Base-by-base conservation (phyloP, 2,329 filamentous ascomycete species). In the Dactylellina haptotyla region DNA sequence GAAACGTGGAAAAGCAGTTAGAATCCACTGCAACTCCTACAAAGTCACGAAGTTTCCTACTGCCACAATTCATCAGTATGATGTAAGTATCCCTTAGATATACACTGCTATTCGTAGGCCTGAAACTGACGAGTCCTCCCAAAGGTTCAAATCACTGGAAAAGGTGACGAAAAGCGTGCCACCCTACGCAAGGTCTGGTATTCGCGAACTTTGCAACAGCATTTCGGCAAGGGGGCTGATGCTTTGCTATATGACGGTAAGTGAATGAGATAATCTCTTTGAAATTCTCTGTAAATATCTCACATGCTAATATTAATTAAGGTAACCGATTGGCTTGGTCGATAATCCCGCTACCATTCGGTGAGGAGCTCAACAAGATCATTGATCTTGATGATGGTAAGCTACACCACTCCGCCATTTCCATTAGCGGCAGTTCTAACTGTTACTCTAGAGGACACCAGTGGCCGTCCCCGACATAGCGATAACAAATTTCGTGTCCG, bases 291-390 rank as follows among this genome's bases (percentile, higher is more conserved):
- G 10, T 77, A 43, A 92, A 89, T 86, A 86, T 97, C 64, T 93
- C 88, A 77, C 93, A 98, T 82, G 54, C 67, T 77, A 64, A 76
- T 14, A 26, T 41, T 28, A 9, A 30, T 10, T 9, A 58, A 78
- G 91, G 92, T 26, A 89, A 89, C 78, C 92, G 90, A 80, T 85
- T 99, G 50, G 93, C 92, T 14, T 99, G 95, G 94, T 90, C 83
- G 78, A 83, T 80, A 69, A 72, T 73, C 28, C 39, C 65, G 10
- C 73, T 76, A 26, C 75, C 85, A 8, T 79, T 82, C 0, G 81
- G 83, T 2, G 81, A 83, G 1, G 86, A 88, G 62, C 75, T 87
- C 3, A 84, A 85, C 0, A 79, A 92, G 53, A 80, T 79, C 0
- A 85, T 98, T 43, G 88, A 97, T 76, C 85, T 97, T 0, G 92